These are phyloP conservation scores for Aspergillus sp. DNA, from an alignment of 2,329 filamentous ascomycete species.

Conservation along the genomic window DNA sequence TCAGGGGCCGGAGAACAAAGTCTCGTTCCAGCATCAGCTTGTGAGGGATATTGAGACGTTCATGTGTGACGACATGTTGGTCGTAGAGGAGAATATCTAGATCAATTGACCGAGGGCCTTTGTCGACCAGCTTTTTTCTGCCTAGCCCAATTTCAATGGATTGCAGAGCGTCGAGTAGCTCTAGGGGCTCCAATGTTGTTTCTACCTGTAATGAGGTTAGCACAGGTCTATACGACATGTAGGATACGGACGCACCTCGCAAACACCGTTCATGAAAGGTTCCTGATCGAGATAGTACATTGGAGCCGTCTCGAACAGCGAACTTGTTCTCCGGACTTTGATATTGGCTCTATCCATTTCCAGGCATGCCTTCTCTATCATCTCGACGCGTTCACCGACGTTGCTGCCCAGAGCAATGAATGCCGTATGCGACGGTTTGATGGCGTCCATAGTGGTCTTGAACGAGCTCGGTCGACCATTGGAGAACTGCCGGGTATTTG, in stretches of 20 bases:
- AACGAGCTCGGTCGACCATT: constrained; percentile 7
- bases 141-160: constrained; percentile 78
- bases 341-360: constrained; percentile 75
- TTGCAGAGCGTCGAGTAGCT: constrained; percentile 78
- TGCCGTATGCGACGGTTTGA: constrained; percentile 47
- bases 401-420: constrained; percentile 94
- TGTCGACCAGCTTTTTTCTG: constrained; percentile 81
- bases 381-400: constrained; percentile 76
- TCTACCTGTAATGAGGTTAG: constrained; percentile 61
- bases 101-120: constrained; percentile 92
- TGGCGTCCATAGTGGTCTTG: constrained; percentile 19
- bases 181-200: constrained; percentile 72
- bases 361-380: constrained; percentile 80
- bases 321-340: constrained; percentile 75
- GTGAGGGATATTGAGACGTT: constrained; percentile 82
- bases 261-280: constrained; percentile 87
- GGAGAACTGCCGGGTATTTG: constrained; percentile 13
- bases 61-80: constrained; percentile 62
- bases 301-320: constrained; percentile 88
- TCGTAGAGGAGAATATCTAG: constrained; percentile 88
- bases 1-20: constrained; percentile 86
- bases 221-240: not conserved
- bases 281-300: constrained; percentile 95
- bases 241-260: constrained; percentile 65
- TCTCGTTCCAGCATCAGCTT: constrained; percentile 82